phyloP scores from a whole-genome alignment of 176 grass and related monocot species.

The Cenchrus purpureus region DNA sequence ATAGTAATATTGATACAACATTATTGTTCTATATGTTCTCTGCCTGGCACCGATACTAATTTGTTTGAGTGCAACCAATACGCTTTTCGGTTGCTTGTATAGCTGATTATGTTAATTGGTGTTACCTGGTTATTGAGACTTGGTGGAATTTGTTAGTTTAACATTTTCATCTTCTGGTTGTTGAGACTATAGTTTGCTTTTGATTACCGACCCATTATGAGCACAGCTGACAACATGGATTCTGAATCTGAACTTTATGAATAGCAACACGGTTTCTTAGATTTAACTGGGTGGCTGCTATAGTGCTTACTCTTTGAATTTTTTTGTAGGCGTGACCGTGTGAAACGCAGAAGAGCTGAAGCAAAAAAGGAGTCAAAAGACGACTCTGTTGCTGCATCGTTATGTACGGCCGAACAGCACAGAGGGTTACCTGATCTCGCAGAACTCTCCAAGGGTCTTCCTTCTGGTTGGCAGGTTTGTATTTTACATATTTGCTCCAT shows the following conservation, averaged over 20 bases:
- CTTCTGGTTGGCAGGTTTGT: slow-evolving; percentile 84
- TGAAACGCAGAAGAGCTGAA: slow-evolving; percentile 78
- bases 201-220: not conserved
- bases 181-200: not conserved
- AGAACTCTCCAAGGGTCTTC: slow-evolving; percentile 82
- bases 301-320: not conserved
- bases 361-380: slow-evolving; percentile 46
- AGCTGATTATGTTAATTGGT: not conserved
- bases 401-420: slow-evolving; percentile 25
- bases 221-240: not conserved
- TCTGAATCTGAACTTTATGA: not conserved
- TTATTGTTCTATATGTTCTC: not conserved
- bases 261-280: too few relatives aligned
- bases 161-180: not conserved
- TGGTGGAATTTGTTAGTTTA: not conserved
- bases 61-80: not conserved
- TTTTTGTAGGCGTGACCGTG: slow-evolving; percentile 72
- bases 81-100: not conserved
- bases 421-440: slow-evolving; percentile 62
- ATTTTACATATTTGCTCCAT: not conserved
- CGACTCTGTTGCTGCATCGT: not conserved
- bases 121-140: slow-evolving; percentile 4
- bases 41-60: not conserved
- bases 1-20: not conserved
- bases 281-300: too few relatives aligned